These are phyloP conservation scores for Podaxis sp. DNA, from an alignment of 768 basidiomycete genomes.

Conservation along the genomic window DNA sequence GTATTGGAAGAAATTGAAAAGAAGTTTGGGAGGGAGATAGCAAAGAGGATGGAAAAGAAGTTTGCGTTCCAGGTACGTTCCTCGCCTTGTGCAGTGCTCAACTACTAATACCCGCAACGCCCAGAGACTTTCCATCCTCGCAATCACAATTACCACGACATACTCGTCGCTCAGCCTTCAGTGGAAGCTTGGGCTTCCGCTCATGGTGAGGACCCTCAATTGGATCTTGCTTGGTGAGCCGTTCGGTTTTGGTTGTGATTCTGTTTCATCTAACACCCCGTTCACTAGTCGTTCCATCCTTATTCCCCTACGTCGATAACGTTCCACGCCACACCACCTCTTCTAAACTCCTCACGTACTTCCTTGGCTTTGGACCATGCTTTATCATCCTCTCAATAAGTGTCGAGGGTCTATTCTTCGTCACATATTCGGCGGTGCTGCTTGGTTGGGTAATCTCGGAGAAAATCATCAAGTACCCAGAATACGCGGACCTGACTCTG, in stretches of 20 bases:
- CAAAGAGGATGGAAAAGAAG: constrained; percentile 13
- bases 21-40: background rate
- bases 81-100: background rate
- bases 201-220: constrained; percentile 55
- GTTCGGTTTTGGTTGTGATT: background rate
- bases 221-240: constrained; percentile 66
- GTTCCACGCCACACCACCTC: constrained; percentile 35
- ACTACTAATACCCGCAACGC: background rate
- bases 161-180: constrained; percentile 62
- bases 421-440: constrained; percentile 63
- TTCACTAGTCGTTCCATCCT: constrained; percentile 46
- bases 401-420: constrained; percentile 78
- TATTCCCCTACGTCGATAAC: constrained; percentile 47
- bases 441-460: constrained; percentile 57
- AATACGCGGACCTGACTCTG: background rate
- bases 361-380: constrained; percentile 67
- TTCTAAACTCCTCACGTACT: constrained; percentile 29
- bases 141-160: constrained; percentile 52
- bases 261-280: background rate
- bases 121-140: constrained; percentile 45
- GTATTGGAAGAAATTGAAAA: constrained; percentile 8
- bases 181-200: constrained; percentile 65
- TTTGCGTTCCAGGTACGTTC: constrained; percentile 28
- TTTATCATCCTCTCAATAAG: constrained; percentile 83
- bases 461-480: constrained; percentile 5